Evolutionary conservation across 148 eudicot species (phyloP).

Genomic region (Polygonum maritimum): DNA sequence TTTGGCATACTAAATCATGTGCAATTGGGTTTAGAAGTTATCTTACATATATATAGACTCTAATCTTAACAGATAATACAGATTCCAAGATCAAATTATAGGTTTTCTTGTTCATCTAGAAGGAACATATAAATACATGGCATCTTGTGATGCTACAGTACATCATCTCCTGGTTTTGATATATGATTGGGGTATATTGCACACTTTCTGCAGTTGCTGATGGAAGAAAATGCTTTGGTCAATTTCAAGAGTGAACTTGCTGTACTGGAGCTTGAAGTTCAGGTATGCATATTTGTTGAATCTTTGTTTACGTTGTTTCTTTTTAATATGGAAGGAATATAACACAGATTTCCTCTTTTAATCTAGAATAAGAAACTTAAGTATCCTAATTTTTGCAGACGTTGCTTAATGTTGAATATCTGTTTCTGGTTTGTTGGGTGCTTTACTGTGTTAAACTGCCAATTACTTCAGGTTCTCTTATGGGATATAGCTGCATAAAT

Average conservation of each 20-base stretch:
- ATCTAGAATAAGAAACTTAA: background rate
- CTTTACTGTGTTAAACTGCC: background rate
- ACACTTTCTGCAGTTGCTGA: slow-evolving; percentile 43
- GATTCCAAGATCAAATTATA: background rate
- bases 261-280: slow-evolving; percentile 58
- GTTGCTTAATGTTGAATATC: background rate
- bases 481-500: background rate
- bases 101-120: background rate
- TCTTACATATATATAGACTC: too few species aligned
- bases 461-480: background rate
- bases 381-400: background rate
- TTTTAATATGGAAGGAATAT: background rate
- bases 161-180: background rate
- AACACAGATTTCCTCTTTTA: background rate
- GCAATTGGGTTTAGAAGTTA: background rate
- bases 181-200: background rate
- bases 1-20: background rate
- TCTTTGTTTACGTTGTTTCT: background rate
- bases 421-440: background rate
- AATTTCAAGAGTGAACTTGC: slow-evolving; percentile 79
- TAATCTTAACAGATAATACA: too few species aligned
- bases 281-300: slow-evolving; percentile 32
- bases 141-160: background rate
- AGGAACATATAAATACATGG: background rate
- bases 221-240: slow-evolving; percentile 54